Conservation (phyloP, 1,284 basidiomycete genomes). For the Pseudozyma thailandica region DNA sequence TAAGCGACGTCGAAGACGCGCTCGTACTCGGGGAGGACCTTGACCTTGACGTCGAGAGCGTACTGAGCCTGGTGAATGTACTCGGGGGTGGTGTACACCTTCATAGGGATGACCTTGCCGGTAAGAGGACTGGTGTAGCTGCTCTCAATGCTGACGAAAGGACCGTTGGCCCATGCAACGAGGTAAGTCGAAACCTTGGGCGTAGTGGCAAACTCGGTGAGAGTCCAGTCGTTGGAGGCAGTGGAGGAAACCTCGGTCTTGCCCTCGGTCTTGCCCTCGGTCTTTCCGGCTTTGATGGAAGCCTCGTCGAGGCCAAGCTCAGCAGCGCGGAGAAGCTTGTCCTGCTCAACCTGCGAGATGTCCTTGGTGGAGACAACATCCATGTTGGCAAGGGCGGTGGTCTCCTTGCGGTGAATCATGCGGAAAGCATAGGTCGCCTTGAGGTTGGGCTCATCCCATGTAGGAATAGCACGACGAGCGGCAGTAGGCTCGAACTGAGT, state of each 20-base stretch:
- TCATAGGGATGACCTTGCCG: conserved; percentile 82
- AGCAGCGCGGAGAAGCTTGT: conserved; percentile 71
- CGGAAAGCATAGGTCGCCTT: conserved; percentile 87
- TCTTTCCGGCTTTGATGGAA: conserved; percentile 71
- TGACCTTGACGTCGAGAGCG: conserved; percentile 87
- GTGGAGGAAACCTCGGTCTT: conserved; percentile 34
- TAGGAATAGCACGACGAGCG: conserved; percentile 74
- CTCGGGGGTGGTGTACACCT: conserved; percentile 86
- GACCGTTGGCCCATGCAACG: conserved; percentile 88
- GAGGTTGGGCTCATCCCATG: conserved; percentile 91
- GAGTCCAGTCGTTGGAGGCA: conserved; percentile 64
- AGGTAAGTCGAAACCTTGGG: conserved; percentile 86
- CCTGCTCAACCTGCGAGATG: conserved; percentile 51
- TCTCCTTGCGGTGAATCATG: conserved; percentile 82
- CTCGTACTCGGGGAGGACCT: conserved; percentile 91
- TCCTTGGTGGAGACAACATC: conserved; percentile 48
- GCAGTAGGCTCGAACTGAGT: conserved; percentile 79
- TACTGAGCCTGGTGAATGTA: conserved; percentile 80
- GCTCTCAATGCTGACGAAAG: conserved; percentile 79
- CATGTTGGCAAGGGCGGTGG: conserved; percentile 82
- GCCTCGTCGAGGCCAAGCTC: conserved; percentile 74
- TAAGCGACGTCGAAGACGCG: conserved; percentile 86
- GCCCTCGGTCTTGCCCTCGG: conserved; percentile 67
- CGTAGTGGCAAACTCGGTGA: conserved; percentile 65
- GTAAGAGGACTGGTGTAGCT: conserved; percentile 84